phyloP scores from a whole-genome alignment of 2,329 filamentous ascomycete genomes.

The Cercospora beticola region DNA sequence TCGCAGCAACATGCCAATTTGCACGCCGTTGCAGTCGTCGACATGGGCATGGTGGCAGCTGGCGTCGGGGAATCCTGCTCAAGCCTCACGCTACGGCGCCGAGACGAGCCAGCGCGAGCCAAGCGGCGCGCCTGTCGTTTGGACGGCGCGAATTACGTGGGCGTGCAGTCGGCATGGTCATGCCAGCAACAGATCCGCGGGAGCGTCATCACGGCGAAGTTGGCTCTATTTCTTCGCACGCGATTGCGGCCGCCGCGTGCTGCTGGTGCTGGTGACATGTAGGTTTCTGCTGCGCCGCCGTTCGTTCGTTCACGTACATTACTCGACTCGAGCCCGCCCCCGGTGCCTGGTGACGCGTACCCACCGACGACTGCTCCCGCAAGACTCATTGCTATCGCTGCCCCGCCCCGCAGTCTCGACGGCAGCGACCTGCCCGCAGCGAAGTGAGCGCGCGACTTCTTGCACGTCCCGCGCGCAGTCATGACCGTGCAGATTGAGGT shows the following conservation, averaged over 20 bases:
- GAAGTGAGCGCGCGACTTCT: background rate
- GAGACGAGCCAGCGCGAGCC: background rate
- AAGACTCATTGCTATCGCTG: background rate
- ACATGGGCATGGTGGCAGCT: background rate
- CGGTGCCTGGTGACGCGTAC: background rate
- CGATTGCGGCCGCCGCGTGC: background rate
- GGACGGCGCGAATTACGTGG: background rate
- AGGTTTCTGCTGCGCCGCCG: background rate
- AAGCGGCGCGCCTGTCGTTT: background rate
- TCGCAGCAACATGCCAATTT: background rate
- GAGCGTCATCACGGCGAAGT: background rate
- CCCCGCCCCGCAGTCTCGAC: background rate
- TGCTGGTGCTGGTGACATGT: background rate
- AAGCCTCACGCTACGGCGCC: background rate
- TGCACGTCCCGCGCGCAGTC: background rate
- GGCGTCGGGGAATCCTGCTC: background rate
- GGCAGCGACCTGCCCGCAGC: background rate
- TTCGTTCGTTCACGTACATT: background rate
- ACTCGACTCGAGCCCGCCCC: background rate
- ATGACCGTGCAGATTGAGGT: conserved; percentile 16
- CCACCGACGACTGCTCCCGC: background rate
- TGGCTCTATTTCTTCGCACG: background rate
- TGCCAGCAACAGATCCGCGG: conserved; percentile 4
- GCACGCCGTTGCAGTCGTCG: background rate
- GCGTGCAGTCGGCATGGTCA: background rate